Evolutionary conservation across 768 basidiomycete genomes (phyloP), one percentile per base, ranked within the genome.

Genomic region (Lactifluus volemus): DNA sequence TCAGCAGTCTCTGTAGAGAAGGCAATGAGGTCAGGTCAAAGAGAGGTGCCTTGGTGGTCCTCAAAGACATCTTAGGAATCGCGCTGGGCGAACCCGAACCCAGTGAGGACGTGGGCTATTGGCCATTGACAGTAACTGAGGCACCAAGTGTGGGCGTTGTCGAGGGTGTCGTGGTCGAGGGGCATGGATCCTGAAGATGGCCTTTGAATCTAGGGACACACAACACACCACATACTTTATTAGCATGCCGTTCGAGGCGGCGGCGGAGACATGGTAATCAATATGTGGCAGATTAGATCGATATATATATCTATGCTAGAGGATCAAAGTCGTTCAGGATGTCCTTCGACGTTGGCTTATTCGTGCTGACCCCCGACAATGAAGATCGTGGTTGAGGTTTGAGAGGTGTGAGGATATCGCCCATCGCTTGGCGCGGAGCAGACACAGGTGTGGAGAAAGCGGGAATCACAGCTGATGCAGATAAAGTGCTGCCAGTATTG

Each of bases 301-400:
- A 48, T 36, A 30, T 36, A 57, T 25, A 47, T 29, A 47, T 64
- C 41, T 72, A 87, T 53, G 81, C 78, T 49, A 89, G 73, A 12
- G 90, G 90, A 75, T 92, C 90, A 69, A 92, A 92, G 70, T 89
- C 90, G 25, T 82, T 83, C 86, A 87, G 90, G 61, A 84, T 84
- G 64, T 84, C 79, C 66, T 85, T 86, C 36, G 83, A 79, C 14
- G 79, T 66, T 50, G 76, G 79, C 64, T 83, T 83, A 15, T 76
- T 70, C 6, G 76, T 65, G 9, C 65, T 34, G 19, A 69, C 63
- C 68, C 64, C 71, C 44, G 70, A 56, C 62, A 81, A 79, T 11
- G 79, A 73, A 11, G 81, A 76, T 17, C 41, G 41, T 62, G 82
- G 82, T 32, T 80, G 69, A 34, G 84, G 83, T 69, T 78, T 84